These are phyloP conservation scores for Xylaria intraflava DNA, from an alignment of 495 filamentous ascomycete genomes.

Conservation along the genomic window DNA sequence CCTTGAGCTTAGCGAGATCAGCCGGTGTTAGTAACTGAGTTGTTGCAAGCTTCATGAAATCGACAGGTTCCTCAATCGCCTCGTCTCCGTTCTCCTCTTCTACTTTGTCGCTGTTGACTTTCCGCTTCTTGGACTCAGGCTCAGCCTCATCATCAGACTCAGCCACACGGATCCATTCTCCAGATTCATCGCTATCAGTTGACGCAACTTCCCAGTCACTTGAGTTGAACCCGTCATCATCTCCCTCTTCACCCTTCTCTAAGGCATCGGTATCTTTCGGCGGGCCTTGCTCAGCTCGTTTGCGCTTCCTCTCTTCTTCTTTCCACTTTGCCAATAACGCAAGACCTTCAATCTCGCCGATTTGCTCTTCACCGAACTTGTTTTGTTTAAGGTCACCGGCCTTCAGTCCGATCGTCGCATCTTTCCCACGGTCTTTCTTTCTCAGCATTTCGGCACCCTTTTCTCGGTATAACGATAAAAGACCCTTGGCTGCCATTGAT, in stretches of 20 bases:
- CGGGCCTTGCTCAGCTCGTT: conserved; percentile 57
- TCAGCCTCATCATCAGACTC: conserved; percentile 68
- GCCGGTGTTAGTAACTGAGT: conserved; percentile 85
- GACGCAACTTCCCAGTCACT: conserved; percentile 82
- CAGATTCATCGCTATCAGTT: conserved; percentile 67
- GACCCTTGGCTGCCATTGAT: conserved; percentile 90
- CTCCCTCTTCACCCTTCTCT: conserved; percentile 36
- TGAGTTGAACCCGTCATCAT: conserved; percentile 65
- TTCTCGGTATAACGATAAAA: conserved; percentile 85
- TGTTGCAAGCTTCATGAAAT: conserved; percentile 66
- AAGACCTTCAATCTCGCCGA: conserved; percentile 83
- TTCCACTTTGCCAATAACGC: conserved; percentile 92
- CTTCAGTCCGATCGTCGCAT: conserved; percentile 76
- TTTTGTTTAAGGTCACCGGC: conserved; percentile 61
- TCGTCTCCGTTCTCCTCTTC: conserved; percentile 38
- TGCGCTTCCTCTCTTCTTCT: conserved; percentile 73
- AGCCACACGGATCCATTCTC: conserved; percentile 87
- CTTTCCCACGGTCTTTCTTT: conserved; percentile 86
- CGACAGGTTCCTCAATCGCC: conserved; percentile 29
- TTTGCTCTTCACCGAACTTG: conserved; percentile 73
- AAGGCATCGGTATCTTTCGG: conserved; percentile 35
- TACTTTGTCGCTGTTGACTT: conserved; percentile 27
- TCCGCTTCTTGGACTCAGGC: conserved; percentile 55
- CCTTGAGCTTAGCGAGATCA: conserved; percentile 84
- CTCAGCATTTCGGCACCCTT: conserved; percentile 82